These are phyloP conservation scores for Sutorius australiensis DNA, from an alignment of 768 basidiomycete genomes.

Conservation along the genomic window DNA sequence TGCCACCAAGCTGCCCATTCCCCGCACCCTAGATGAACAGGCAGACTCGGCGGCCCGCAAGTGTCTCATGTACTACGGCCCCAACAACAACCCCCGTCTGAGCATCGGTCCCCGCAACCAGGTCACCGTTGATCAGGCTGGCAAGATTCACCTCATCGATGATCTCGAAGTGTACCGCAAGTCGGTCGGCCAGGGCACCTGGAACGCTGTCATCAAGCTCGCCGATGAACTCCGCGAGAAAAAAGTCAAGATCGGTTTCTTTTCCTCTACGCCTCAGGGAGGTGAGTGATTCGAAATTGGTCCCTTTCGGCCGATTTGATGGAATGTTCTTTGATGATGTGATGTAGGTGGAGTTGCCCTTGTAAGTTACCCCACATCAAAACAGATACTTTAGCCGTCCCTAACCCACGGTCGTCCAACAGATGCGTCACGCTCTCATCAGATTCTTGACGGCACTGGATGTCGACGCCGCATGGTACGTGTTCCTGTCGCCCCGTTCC, in stretches of 20 bases:
- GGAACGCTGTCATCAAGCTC: slow-evolving; percentile 78
- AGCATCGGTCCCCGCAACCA: slow-evolving; percentile 81
- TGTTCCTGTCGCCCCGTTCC: slow-evolving; percentile 18
- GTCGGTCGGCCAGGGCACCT: slow-evolving; percentile 69
- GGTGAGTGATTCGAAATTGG: slow-evolving; percentile 41
- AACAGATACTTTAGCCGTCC: not conserved
- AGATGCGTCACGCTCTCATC: slow-evolving; percentile 94
- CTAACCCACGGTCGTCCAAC: slow-evolving; percentile 19
- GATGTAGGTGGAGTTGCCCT: slow-evolving; percentile 85
- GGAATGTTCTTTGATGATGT: slow-evolving; percentile 12
- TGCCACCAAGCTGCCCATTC: slow-evolving; percentile 61
- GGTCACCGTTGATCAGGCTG: slow-evolving; percentile 82
- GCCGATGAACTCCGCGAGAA: slow-evolving; percentile 82
- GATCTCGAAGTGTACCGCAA: slow-evolving; percentile 75
- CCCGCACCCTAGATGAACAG: slow-evolving; percentile 77
- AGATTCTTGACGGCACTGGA: slow-evolving; percentile 78
- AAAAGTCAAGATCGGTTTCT: slow-evolving; percentile 88
- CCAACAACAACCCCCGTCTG: slow-evolving; percentile 79
- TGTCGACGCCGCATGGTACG: slow-evolving; percentile 80
- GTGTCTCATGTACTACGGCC: slow-evolving; percentile 78
- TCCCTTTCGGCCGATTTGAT: slow-evolving; percentile 21
- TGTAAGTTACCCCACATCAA: slow-evolving; percentile 44
- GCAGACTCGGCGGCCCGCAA: slow-evolving; percentile 86
- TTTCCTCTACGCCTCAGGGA: slow-evolving; percentile 94
- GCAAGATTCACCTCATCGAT: slow-evolving; percentile 82